Conservation (phyloP, 768 basidiomycete genomes). For the Suillus placidus region DNA sequence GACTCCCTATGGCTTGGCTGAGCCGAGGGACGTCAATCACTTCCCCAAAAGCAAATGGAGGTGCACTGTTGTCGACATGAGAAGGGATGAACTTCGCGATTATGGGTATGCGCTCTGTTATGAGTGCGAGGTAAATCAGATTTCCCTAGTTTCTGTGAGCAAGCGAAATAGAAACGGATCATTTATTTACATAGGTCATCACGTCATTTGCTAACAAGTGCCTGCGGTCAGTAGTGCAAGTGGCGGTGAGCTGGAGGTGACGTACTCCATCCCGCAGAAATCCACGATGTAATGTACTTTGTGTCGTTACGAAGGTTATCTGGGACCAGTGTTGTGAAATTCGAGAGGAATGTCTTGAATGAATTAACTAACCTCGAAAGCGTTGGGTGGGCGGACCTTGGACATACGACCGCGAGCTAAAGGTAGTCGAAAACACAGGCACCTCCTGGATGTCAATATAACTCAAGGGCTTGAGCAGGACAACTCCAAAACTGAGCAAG, state of each 20-base stretch:
- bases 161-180: neutral
- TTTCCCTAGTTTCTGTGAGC: slow-evolving; percentile 48
- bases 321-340: slow-evolving; percentile 23
- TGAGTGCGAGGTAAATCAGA: slow-evolving; percentile 58
- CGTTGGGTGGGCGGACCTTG: slow-evolving; percentile 55
- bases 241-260: slow-evolving; percentile 13
- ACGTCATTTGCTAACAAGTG: slow-evolving; percentile 66
- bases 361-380: slow-evolving; percentile 52
- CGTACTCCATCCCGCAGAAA: slow-evolving; percentile 78
- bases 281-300: slow-evolving; percentile 74
- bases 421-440: neutral
- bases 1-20: slow-evolving; percentile 42
- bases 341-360: too few species aligned
- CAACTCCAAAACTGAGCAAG: slow-evolving; percentile 22
- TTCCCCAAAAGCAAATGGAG: slow-evolving; percentile 56
- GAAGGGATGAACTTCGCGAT: slow-evolving; percentile 60
- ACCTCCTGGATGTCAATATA: neutral
- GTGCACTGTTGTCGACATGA: slow-evolving; percentile 53
- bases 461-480: slow-evolving; percentile 7
- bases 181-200: slow-evolving; percentile 61
- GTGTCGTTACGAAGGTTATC: slow-evolving; percentile 64
- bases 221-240: slow-evolving; percentile 3
- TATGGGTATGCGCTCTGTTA: slow-evolving; percentile 63
- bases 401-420: slow-evolving; percentile 19
- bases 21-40: slow-evolving; percentile 63